Base-by-base conservation (phyloP, 805 yeast genomes). In the Ogataea pignaliae region DNA sequence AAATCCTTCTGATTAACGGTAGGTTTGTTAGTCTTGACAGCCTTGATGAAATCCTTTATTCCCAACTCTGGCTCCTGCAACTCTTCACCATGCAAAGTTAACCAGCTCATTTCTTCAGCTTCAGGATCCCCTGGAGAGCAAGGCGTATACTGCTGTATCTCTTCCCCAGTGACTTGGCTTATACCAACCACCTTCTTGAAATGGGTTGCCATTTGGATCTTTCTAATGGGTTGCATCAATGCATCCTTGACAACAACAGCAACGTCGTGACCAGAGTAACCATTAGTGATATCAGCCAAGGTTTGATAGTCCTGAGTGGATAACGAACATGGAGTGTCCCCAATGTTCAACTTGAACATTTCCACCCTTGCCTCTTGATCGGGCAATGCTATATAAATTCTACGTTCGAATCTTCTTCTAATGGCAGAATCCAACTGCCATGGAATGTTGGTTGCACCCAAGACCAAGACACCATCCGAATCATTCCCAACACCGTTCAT, bases 401-500 rank as follows among this genome's bases (percentile, higher is more conserved):
- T 81, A 54, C 85, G 81, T 65, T 93, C 99, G 58, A 93, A 93
- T 65, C 99, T 83, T 69, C 99, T 83, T 65, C 99, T 79, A 39
- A 93, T 88, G 8, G 99, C 99, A 37, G 97, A 88, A 65, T 93
- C 99, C 54, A 93, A 73, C 69, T 91, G 97, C 99, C 99, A 93
- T 15, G 99, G 99, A 48, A 93, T 93, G 64, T 93, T 93, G 8
- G 99, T 93, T 2, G 99, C 99, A 28, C 99, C 99, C 41, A 93
- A 72, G 0, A 93, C 98, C 31, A 93, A 71, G 2, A 93, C 97
- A 9, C 99, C 99, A 39, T 76, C 75, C 1, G 96, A 71, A 61
- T 93, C 98, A 61, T 88, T 90, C 13, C 99, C 99, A 13, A 93
- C 99, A 56, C 99, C 99, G 65, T 93, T 93, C 99, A 93, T 93